A percentile compares a stretch with the other conserved stretches of the same genome.
phyloP scores from a whole-genome alignment of 352 stramenopile genomes.

The Phytopythium aichiense region DNA sequence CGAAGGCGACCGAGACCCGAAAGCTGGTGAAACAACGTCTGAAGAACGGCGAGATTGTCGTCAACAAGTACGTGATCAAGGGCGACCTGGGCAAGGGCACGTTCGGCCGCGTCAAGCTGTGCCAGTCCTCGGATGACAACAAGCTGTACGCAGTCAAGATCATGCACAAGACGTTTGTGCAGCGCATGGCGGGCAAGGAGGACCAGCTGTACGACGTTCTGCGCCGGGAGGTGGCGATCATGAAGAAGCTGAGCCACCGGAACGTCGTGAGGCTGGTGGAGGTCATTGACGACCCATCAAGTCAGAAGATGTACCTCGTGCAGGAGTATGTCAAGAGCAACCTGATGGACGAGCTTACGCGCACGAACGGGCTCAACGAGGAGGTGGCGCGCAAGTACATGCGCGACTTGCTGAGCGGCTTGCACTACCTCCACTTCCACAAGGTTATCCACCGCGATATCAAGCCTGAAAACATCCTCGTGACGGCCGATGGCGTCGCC shows the following conservation, averaged over 20 bases:
- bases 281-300: conserved; percentile 92
- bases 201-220: conserved; percentile 82
- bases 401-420: conserved; percentile 81
- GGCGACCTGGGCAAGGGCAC: conserved; percentile 88
- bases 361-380: conserved; percentile 56
- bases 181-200: conserved; percentile 84
- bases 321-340: conserved; percentile 94
- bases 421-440: conserved; percentile 93
- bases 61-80: conserved; percentile 95
- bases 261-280: conserved; percentile 94
- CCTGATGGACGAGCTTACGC: conserved; percentile 87
- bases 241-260: conserved; percentile 94
- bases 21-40: conserved; percentile 82
- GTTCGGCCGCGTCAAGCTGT: conserved; percentile 86
- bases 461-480: conserved; percentile 88
- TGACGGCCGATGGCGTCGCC: conserved; percentile 74
- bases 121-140: conserved; percentile 70
- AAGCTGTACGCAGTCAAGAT: conserved; percentile 89
- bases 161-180: conserved; percentile 89
- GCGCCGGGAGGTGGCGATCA: conserved; percentile 92
- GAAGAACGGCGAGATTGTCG: conserved; percentile 81
- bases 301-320: conserved; percentile 95
- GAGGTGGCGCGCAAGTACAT: conserved; percentile 82
- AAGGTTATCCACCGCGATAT: conserved; percentile 93
- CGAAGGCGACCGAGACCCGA: conserved; percentile 67